Evolutionary conservation across 139 green algal species (phyloP).

Genomic region (Chlamydomonas schloesseri): DNA sequence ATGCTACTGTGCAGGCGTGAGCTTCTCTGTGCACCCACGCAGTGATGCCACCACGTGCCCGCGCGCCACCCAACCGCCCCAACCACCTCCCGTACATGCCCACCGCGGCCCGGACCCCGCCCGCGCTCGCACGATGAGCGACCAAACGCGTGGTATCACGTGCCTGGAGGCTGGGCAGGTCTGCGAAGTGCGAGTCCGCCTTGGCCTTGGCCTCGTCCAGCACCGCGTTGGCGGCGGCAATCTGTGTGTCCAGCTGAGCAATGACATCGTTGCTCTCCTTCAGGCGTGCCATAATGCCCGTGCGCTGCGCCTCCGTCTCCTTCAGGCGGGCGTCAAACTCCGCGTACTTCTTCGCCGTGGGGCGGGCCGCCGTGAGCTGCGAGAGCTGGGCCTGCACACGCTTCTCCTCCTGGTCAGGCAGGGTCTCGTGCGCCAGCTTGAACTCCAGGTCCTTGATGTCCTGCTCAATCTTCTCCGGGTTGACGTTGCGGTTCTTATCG

Average conservation of each 20-base stretch:
- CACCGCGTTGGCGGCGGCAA: slow-evolving; percentile 19
- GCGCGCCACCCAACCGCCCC: too few species aligned
- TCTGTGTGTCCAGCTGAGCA: slow-evolving; percentile 21
- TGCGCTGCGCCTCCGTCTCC: slow-evolving; percentile 20
- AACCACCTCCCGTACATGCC: too few species aligned
- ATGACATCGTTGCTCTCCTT: slow-evolving; percentile 58
- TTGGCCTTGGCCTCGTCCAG: slow-evolving; percentile 50
- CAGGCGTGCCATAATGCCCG: slow-evolving; percentile 42
- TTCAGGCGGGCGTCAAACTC: slow-evolving; percentile 50
- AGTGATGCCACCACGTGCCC: too few species aligned
- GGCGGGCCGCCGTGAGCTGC: slow-evolving; percentile 37
- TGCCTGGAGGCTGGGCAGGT: slow-evolving; percentile 45
- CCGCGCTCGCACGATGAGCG: too few species aligned
- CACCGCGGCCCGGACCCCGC: too few species aligned
- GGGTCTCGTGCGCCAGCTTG: slow-evolving; percentile 62
- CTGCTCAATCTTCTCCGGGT: slow-evolving; percentile 48
- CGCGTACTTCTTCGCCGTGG: slow-evolving; percentile 39
- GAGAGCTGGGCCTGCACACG: slow-evolving; percentile 43
- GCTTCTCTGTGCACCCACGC: too few species aligned
- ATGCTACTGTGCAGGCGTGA: too few species aligned
- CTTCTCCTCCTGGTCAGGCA: slow-evolving; percentile 58
- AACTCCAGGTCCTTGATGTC: slow-evolving; percentile 60
- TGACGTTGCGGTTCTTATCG: slow-evolving; percentile 43
- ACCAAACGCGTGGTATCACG: too few species aligned
- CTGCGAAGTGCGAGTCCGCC: slow-evolving; percentile 32